Evolutionary conservation across 2,329 filamentous ascomycete species (phyloP).

Genomic region (Fusarium multiceps): DNA sequence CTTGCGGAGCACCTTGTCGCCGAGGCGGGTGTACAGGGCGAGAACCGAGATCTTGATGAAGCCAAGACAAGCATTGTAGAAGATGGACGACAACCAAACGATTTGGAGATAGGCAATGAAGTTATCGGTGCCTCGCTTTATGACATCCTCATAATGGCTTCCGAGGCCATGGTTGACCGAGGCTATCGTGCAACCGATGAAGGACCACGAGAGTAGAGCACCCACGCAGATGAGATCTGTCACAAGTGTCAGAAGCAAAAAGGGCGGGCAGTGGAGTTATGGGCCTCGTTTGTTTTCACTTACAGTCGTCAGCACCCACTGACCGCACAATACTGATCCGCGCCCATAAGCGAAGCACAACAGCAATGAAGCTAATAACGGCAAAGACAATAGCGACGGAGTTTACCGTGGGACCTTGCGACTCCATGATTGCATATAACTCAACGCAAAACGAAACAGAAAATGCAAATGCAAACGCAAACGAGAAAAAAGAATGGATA

Average conservation of each 20-base stretch:
- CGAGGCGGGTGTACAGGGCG: slow-evolving; percentile 23
- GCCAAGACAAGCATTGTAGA: slow-evolving; percentile 34
- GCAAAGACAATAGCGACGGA: slow-evolving; percentile 29
- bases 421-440: slow-evolving; percentile 14
- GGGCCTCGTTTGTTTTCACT: slow-evolving; percentile 3
- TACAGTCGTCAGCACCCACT: slow-evolving; percentile 29
- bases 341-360: slow-evolving; percentile 29
- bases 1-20: slow-evolving; percentile 23
- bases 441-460: background rate
- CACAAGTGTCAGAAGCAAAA: background rate
- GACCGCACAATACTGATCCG: slow-evolving; percentile 29
- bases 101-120: slow-evolving; percentile 34
- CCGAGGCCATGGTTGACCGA: slow-evolving; percentile 31
- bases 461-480: background rate
- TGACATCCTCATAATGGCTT: slow-evolving; percentile 24
- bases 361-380: slow-evolving; percentile 26
- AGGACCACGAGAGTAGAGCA: slow-evolving; percentile 26
- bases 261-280: background rate
- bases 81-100: slow-evolving; percentile 32
- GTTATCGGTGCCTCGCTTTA: slow-evolving; percentile 17
- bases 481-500: background rate
- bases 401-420: slow-evolving; percentile 18
- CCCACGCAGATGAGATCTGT: slow-evolving; percentile 33
- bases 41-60: slow-evolving; percentile 37
- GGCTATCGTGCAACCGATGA: slow-evolving; percentile 25